A percentile compares a stretch with the other conserved stretches of the same genome.
Evolutionary conservation across 768 basidiomycete species (phyloP).

Genomic region (Rhizopogon vesiculosus): DNA sequence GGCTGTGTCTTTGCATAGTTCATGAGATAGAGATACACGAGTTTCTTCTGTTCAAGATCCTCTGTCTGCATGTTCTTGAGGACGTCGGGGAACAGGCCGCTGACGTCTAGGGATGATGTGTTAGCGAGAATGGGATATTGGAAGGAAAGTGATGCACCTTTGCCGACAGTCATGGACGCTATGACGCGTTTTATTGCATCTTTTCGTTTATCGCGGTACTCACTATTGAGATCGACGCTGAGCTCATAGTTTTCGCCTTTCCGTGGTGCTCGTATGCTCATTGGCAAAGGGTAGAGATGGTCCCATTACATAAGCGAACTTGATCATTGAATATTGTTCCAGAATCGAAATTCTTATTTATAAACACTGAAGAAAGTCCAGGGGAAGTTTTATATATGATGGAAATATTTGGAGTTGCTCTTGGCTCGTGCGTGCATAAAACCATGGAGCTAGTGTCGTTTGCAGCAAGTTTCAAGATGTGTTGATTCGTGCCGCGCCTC

Average conservation of each 20-base stretch:
- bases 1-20: slow-evolving; percentile 99
- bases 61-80: slow-evolving; percentile 99
- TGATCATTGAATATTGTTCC: background rate
- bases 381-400: no score
- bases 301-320: background rate
- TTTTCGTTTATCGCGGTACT: slow-evolving; percentile 92
- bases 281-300: slow-evolving; percentile 12
- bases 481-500: no score
- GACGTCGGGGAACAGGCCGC: slow-evolving; percentile 95
- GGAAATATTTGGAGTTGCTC: no score
- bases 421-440: no score
- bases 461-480: no score
- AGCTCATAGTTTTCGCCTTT: slow-evolving; percentile 98
- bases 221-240: slow-evolving; percentile 93
- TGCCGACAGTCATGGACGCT: slow-evolving; percentile 98
- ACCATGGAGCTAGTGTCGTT: no score
- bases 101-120: slow-evolving; percentile 54
- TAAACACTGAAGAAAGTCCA: no score
- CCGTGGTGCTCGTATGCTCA: slow-evolving; percentile 51
- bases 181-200: slow-evolving; percentile 98
- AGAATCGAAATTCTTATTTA: no score
- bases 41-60: slow-evolving; percentile 98
- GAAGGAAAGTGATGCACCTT: slow-evolving; percentile 51
- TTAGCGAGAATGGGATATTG: slow-evolving; percentile 4
- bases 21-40: slow-evolving; percentile 99